Conservation (phyloP, 192 early-diverging fungal genomes). For the Dissophora globulifera region DNA sequence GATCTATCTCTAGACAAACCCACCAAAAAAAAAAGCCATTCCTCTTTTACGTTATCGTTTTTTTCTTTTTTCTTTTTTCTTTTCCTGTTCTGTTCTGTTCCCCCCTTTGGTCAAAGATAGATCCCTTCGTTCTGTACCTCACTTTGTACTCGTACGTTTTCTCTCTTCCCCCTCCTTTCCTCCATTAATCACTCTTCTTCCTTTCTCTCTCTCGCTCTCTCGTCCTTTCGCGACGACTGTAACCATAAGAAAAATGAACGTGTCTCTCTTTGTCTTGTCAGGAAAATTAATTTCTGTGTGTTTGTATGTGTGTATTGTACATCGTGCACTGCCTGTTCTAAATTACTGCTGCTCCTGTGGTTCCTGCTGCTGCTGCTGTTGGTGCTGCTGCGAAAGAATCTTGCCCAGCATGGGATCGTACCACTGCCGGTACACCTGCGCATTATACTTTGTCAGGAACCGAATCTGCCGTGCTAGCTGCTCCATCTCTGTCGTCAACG, state of each 20-base stretch:
- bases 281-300: too few relatives aligned
- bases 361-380: not conserved
- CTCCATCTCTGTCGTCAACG: constrained; percentile 62
- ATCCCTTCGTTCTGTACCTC: not conserved
- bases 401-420: constrained; percentile 66
- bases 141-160: not conserved
- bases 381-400: constrained; percentile 1
- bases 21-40: not conserved
- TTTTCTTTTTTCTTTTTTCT: constrained; percentile 5
- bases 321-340: too few relatives aligned
- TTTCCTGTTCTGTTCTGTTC: not conserved
- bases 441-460: constrained; percentile 66
- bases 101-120: too few relatives aligned
- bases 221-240: too few relatives aligned
- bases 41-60: not conserved
- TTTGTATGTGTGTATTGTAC: too few relatives aligned
- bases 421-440: constrained; percentile 63
- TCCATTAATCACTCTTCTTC: too few relatives aligned
- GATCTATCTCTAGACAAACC: constrained; percentile 73
- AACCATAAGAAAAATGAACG: too few relatives aligned
- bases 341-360: too few relatives aligned
- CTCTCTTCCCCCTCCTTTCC: too few relatives aligned
- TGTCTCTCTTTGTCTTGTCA: too few relatives aligned
- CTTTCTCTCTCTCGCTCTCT: too few relatives aligned
- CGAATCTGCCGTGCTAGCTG: constrained; percentile 54